phyloP scores from a whole-genome alignment of 352 stramenopile species.

The Hyaloperonospora arabidopsidis region DNA sequence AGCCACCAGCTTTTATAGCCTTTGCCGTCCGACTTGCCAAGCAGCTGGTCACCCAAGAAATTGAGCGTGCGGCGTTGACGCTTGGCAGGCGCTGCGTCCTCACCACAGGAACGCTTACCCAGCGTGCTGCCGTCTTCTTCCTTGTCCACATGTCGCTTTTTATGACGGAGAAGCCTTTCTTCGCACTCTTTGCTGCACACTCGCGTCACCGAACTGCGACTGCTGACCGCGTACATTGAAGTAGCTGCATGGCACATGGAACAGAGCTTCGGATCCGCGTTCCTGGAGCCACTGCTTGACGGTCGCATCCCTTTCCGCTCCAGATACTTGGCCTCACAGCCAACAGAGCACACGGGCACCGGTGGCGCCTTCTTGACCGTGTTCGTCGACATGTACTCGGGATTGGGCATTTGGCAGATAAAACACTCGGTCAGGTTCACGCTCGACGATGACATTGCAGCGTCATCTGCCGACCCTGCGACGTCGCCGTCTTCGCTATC shows the following conservation, averaged over 20 bases:
- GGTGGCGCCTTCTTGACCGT: slow-evolving; percentile 43
- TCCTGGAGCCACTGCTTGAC: slow-evolving; percentile 15
- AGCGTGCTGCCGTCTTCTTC: slow-evolving; percentile 2
- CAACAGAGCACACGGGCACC: slow-evolving; percentile 50
- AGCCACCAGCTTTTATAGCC: slow-evolving; percentile 86
- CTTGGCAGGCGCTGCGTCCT: slow-evolving; percentile 31
- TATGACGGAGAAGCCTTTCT: slow-evolving; percentile 34
- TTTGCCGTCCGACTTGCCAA: slow-evolving; percentile 57
- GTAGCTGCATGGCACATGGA: slow-evolving; percentile 54
- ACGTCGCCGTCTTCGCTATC: slow-evolving; percentile 39
- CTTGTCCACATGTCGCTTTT: slow-evolving; percentile 30
- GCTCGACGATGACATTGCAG: slow-evolving; percentile 17
- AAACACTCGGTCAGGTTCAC: slow-evolving; percentile 36
- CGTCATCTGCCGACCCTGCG: slow-evolving; percentile 15
- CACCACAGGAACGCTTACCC: slow-evolving; percentile 33
- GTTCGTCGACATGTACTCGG: slow-evolving; percentile 60
- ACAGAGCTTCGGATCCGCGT: slow-evolving; percentile 33
- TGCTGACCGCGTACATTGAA: slow-evolving; percentile 62
- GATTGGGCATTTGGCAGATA: slow-evolving; percentile 51
- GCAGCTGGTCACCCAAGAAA: slow-evolving; percentile 67
- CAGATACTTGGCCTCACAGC: slow-evolving; percentile 49
- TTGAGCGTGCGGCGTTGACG: slow-evolving; percentile 51
- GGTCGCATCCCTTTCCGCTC: slow-evolving; percentile 45
- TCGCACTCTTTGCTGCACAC: slow-evolving; percentile 72
- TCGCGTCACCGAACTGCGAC: slow-evolving; percentile 39